These are phyloP conservation scores for Magnusiomyces suaveolens DNA, from an alignment of 1,139 yeast genomes.

Conservation along the genomic window DNA sequence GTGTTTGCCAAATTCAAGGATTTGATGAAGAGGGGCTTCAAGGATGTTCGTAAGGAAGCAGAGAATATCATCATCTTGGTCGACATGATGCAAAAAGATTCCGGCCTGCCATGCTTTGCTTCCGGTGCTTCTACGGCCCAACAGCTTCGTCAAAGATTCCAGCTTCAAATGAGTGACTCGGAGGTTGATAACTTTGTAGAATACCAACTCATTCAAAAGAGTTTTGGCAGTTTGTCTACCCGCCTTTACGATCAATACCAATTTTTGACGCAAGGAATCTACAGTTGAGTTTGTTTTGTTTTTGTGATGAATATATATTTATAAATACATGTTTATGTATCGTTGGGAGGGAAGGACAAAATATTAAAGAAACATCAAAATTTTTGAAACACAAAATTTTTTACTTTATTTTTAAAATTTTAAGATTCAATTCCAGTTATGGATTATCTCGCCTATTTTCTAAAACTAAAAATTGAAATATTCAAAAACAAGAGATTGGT, in stretches of 20 bases:
- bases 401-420: background rate
- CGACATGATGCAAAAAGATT: slow-evolving; percentile 87
- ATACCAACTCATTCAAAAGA: slow-evolving; percentile 58
- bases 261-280: slow-evolving; percentile 86
- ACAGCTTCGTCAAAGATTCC: slow-evolving; percentile 70
- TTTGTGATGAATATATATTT: too few relatives aligned
- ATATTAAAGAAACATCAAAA: background rate
- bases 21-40: slow-evolving; percentile 63
- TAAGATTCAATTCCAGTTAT: too few relatives aligned
- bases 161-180: slow-evolving; percentile 58
- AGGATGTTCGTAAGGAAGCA: slow-evolving; percentile 56
- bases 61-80: slow-evolving; percentile 72
- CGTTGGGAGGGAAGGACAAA: too few relatives aligned
- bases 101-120: slow-evolving; percentile 80
- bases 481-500: too few relatives aligned
- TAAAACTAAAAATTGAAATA: too few relatives aligned
- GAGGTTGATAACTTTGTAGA: slow-evolving; percentile 77
- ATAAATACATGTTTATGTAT: too few relatives aligned
- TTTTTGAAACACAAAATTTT: background rate
- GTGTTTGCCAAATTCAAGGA: slow-evolving; percentile 49
- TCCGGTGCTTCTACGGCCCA: slow-evolving; percentile 78
- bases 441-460: too few relatives aligned
- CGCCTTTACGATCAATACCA: slow-evolving; percentile 91
- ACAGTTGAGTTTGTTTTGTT: too few relatives aligned
- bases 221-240: slow-evolving; percentile 83